phyloP scores from a whole-genome alignment of 352 stramenopile species.

The Pythium aristosporum region DNA sequence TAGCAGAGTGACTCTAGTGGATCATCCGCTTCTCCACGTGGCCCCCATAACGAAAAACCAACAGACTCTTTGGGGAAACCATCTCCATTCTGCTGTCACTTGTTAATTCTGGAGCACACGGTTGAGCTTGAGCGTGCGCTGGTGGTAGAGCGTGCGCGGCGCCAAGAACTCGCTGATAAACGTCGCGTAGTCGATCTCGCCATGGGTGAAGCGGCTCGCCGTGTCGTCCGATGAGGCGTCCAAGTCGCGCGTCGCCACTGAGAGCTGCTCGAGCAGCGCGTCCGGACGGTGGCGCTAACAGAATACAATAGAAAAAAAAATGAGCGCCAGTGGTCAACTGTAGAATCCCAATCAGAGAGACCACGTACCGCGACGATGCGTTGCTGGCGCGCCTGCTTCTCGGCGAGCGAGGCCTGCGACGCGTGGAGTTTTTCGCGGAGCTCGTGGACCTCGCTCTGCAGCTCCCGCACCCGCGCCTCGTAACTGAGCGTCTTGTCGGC shows the following conservation, averaged over 20 bases:
- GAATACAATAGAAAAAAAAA: neutral
- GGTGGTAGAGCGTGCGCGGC: conserved; percentile 70
- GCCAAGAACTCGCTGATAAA: conserved; percentile 70
- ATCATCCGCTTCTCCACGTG: too few species aligned
- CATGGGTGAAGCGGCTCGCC: conserved; percentile 68
- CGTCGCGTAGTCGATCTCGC: conserved; percentile 62
- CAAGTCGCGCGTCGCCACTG: conserved; percentile 50
- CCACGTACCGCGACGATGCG: conserved; percentile 58
- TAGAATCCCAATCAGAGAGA: neutral
- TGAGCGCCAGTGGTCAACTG: neutral
- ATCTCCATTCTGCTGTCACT: neutral
- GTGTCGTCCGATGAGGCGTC: conserved; percentile 74
- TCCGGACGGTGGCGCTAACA: conserved; percentile 65
- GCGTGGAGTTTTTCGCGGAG: conserved; percentile 47
- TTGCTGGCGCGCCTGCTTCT: conserved; percentile 73
- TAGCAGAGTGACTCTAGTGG: too few species aligned
- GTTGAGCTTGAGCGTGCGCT: conserved; percentile 75
- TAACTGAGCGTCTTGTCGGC: conserved; percentile 66
- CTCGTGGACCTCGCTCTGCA: conserved; percentile 52
- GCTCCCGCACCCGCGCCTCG: conserved; percentile 45
- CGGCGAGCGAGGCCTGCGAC: conserved; percentile 54
- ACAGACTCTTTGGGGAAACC: too few species aligned
- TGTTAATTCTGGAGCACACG: conserved; percentile 51
- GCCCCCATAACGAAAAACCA: neutral
- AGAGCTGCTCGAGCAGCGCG: conserved; percentile 67